phyloP scores from a whole-genome alignment of 768 basidiomycete genomes.

The Calocera viscosa region DNA sequence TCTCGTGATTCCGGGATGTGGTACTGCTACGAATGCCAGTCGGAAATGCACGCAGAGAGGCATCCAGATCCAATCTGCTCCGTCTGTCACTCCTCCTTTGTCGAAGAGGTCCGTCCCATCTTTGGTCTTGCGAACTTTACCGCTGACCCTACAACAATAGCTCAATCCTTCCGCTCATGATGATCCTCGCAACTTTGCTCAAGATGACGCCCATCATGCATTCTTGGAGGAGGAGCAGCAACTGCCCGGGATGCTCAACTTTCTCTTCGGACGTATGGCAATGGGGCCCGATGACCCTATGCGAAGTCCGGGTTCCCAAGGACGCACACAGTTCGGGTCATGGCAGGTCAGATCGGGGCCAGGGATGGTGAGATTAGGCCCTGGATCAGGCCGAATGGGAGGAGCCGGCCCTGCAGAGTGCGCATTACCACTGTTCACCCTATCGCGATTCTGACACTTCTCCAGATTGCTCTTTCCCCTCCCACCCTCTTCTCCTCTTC shows the following conservation, averaged over 20 bases:
- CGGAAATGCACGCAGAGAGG: constrained; percentile 3
- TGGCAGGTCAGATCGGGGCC: neutral
- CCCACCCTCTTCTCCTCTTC: neutral
- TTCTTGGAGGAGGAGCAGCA: neutral
- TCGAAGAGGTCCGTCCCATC: neutral
- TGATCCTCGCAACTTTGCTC: neutral
- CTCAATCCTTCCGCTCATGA: neutral
- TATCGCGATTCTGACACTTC: neutral
- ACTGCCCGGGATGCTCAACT: neutral
- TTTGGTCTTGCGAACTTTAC: neutral
- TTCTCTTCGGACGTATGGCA: neutral
- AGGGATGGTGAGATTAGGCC: neutral
- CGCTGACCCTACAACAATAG: neutral
- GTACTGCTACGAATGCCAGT: constrained; percentile 7
- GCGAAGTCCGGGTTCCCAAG: neutral
- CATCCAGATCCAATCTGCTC: constrained; percentile 7
- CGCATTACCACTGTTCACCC: neutral
- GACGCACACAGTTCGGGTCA: neutral
- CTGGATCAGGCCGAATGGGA: neutral
- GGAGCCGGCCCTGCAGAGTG: neutral
- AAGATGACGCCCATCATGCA: neutral
- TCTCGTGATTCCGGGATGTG: neutral
- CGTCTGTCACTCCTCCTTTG: neutral
- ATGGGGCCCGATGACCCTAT: neutral
- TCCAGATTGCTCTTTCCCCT: neutral